These are phyloP conservation scores for Eragrostis tef DNA, from an alignment of 202 grass and related monocot species.

Conservation along the genomic window DNA sequence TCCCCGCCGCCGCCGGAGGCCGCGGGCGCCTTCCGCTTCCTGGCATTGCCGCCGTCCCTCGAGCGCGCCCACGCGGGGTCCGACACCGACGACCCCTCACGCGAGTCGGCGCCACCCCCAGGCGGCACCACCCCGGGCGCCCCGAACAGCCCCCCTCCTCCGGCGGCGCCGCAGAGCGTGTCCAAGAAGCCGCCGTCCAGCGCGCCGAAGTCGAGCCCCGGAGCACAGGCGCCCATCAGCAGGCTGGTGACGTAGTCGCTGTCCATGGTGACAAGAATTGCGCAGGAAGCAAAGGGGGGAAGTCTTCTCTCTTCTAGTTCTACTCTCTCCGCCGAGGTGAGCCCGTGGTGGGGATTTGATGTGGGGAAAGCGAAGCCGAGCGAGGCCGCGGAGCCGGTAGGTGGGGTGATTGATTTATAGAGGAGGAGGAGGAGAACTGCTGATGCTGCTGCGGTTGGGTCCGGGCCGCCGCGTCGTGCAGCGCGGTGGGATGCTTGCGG, in stretches of 20 bases:
- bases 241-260: slow-evolving; percentile 52
- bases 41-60: slow-evolving; percentile 42
- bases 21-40: slow-evolving; percentile 53
- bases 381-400: slow-evolving; percentile 26
- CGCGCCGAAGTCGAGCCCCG: slow-evolving; percentile 44
- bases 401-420: not conserved
- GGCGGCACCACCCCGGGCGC: not conserved
- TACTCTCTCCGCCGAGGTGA: not conserved
- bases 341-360: slow-evolving; percentile 11
- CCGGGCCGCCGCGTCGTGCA: not conserved
- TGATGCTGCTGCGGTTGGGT: slow-evolving; percentile 15
- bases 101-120: slow-evolving; percentile 30
- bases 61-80: slow-evolving; percentile 57
- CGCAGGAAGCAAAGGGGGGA: slow-evolving; percentile 48
- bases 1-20: too few species aligned
- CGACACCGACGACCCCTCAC: slow-evolving; percentile 69
- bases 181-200: slow-evolving; percentile 49
- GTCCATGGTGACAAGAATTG: slow-evolving; percentile 54
- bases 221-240: slow-evolving; percentile 44
- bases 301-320: slow-evolving; percentile 1
- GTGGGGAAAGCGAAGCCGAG: slow-evolving; percentile 42
- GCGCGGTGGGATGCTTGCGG: slow-evolving; percentile 48
- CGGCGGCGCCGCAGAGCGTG: slow-evolving; percentile 46
- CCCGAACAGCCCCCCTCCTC: slow-evolving; percentile 36
- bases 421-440: not conserved